Base-by-base conservation (phyloP, 768 basidiomycete species). In the Tylopilus intermedius region DNA sequence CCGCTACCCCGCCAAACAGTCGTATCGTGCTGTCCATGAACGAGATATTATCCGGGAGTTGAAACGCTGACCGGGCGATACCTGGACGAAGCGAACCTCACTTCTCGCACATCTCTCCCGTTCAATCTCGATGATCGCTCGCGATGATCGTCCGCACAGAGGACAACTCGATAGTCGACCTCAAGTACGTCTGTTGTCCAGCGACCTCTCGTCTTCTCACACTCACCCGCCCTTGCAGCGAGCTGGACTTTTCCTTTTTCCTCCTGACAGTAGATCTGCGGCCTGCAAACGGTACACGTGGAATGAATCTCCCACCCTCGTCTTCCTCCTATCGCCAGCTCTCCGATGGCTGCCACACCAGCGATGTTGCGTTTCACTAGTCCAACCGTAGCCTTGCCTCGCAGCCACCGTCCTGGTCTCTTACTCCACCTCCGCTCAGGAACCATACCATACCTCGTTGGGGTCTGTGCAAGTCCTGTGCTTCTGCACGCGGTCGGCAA, bases 261-360 rank as follows among this genome's bases (percentile, higher is more conserved):
- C 68, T 83, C 70, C 96, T 92, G 24, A 89, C 90, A 15, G 91
- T 91, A n/a, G 94, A 96, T 71, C 73, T 97, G 3, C 94, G 92
- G 89, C 90, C 90, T 0, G 78, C 77, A 41, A 90, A 94, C 59
- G 87, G 83, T 13, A 82, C 78, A 58, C 79, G 84, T 27, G 90
- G 94, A 64, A 86, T 87, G 74, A 95, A 95, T 67, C 81, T 95
- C 14, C 18, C 91, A 93, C 64, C 90, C 93, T 87, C 87, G 1
- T 83, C 90, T 5, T 74, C 81, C 32, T 49, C 63, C 0, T 88
- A 90, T 63, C 81, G 88, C 47, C 86, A 84, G 81, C 18, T 78
- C 86, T 2, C 63, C 68, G 1, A 63, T 71, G 45, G 9, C 61
- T 6, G 26, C 60, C 13, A 71, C 67, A 56, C 73, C 73, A 47